Evolutionary conservation across 352 stramenopile species (phyloP), one percentile per base, ranked within the genome.

Genomic region (Phytopythium delawarense): DNA sequence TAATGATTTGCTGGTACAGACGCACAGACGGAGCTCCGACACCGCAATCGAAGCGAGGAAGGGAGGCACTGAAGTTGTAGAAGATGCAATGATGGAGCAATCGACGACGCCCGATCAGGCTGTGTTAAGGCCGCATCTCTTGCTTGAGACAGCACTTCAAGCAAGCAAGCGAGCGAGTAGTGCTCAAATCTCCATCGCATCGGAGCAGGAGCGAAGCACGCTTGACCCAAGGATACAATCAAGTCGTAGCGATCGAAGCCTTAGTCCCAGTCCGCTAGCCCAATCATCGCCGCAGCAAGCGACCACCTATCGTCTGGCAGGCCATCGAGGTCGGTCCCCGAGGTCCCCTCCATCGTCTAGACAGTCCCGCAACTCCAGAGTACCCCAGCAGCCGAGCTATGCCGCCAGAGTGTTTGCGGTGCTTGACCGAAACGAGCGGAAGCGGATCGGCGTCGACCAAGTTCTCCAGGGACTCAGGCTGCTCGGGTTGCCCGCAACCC

Each of bases 381-480:
- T 16, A 35, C 54, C 13, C 6, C 45, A 59, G 2, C 51, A 79
- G 45, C 57, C 70, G n/a, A 85, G 65, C 32, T 85, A 81, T 37
- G 63, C 67, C 7, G 65, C 71, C 2, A 69, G 64, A 37, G 79
- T 91, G 2, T 91, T 91, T 58, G 55, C 63, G 16, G 70, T 88
- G 0, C 52, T 91, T 15, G 81, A 91, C 60, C 67, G 78, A 28
- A 59, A 81, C 25, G 66, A 78, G 46, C 64, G 65, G 35, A 65
- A 67, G 21, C 72, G 75, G 0, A 81, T 91, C 20, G 78, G 74
- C 0, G 76, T 88, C 9, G 68, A 70, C 23, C 78, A 91, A 61
- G 79, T 88, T 50, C 52, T 88, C 1, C 68, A 88, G 15, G 79
- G 81, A 11, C 65, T 91, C 40, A 66, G 73, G 9, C 61, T 91